Evolutionary conservation across 306 rosid species (phyloP), one percentile per base, ranked within the genome.

Genomic region (Oxytropis ochrocephala): DNA sequence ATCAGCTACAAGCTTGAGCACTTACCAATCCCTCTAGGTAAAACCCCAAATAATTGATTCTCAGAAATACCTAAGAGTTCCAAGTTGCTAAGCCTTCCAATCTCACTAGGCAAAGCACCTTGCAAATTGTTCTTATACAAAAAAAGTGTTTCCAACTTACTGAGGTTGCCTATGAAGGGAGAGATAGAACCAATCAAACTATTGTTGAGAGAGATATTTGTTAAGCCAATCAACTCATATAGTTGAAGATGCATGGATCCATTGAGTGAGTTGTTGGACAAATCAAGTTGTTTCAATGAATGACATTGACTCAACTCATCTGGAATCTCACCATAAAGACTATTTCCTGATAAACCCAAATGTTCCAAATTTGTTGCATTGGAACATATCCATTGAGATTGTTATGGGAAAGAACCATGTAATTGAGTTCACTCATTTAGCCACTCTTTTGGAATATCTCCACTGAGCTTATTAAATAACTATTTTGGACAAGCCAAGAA

Each of bases 21-120:
- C 12, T 88, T 88, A 8, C 99, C 97, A 68, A 91, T 83, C 86
- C 87, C 99, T 64, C 64, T 42, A 35, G 99, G 99, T 8, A 94
- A 88, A 65, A 55, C 77, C 61, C 92, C 97, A 0, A 88, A 81
- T 2, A 94, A 63, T 55, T 73, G 89, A 69, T 94, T 94, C 54
- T 94, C 99, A 73, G 88, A 94, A 12, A 94, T 95, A 71, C 79
- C 90, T 24, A 91, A 39, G 62, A 81, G 70, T 80, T 88, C 84
- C 66, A 94, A 88, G 66, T 88, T 67, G 56, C 83, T 88, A 57
- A 94, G 97, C 89, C 71, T 82, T 16, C 99, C 99, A 49, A 94
- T 87, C 86, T 88, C 99, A 42, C 62, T 77, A 0, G 99, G 99
- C 59, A 94, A 83, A 81, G 70, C 46, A 24, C 95, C 99, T 24